Base-by-base conservation (phyloP, 768 basidiomycete species). In the Amanita rimosa region DNA sequence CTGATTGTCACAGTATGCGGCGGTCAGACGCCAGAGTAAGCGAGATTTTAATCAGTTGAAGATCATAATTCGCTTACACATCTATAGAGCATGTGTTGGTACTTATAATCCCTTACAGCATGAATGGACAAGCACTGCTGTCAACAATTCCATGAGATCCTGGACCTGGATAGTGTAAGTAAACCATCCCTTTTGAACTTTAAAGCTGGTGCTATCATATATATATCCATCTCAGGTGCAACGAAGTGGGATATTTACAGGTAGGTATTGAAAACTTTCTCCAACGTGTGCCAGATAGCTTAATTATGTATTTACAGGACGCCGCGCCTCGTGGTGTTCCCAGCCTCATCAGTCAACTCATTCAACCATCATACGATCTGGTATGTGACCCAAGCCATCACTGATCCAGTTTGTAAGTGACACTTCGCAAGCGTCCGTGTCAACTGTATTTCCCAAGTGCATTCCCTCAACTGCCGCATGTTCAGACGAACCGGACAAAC, bases 161-260 rank as follows among this genome's bases (percentile, higher is more conserved):
- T 88, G 84, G 83, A 62, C 66, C 49, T 86, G 85, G 85, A 76
- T 83, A 57, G 74, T 80, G 80, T 74, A 62, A 50, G 14, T 39
- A 17, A n/a, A 16, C 39, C 17, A 27, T 52, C 9, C 11, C 16
- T 16, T 26, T 22, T 22, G 35, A 37, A 35, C 44, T 22, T 35
- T 9, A 21, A 36, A 31, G 24, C 14, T 34, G 16, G 22, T 43
- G 26, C n/a, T 26, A 22, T 22, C 16, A 11, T 17, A 6, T 14
- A 33, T 35, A 10, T 51, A 26, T 9, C 7, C 1, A 17, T 21
- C 42, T 50, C n/a, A 83, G 81, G 4, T 86, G 85, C 57, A 84
- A 81, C 55, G 74, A 86, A 64, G 71, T 86, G 1, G 85, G 85
- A 27, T 83, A 63, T 54, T 61, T 75, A 16, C 74, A 77, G 64